phyloP scores from a whole-genome alignment of 495 filamentous ascomycete genomes.

The Aspergillus asperescens region DNA sequence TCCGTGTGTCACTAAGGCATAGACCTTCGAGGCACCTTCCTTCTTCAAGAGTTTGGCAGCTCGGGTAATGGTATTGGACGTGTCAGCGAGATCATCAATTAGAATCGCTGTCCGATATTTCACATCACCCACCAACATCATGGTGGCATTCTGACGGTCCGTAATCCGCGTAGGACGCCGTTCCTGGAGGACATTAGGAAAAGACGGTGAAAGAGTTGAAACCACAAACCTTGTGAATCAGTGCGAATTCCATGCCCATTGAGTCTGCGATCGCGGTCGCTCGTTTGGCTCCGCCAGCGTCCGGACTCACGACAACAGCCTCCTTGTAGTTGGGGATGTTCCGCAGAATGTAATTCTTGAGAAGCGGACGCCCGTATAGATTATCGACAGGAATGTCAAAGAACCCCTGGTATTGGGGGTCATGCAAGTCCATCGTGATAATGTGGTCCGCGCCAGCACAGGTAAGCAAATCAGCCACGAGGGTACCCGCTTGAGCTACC shows the following conservation, averaged over 20 bases:
- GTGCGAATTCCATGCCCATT: constrained; percentile 85
- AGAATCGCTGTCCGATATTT: constrained; percentile 75
- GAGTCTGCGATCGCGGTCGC: constrained; percentile 95
- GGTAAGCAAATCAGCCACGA: constrained; percentile 89
- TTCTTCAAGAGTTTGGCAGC: constrained; percentile 96
- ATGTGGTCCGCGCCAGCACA: constrained; percentile 95
- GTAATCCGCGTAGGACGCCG: constrained; percentile 90
- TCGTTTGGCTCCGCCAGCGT: constrained; percentile 93
- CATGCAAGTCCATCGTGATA: constrained; percentile 93
- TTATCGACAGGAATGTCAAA: constrained; percentile 99
- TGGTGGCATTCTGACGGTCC: constrained; percentile 91
- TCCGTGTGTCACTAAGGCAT: constrained; percentile 89
- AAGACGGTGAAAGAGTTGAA: constrained; percentile 15
- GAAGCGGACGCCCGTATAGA: constrained; percentile 78
- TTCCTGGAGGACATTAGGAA: constrained; percentile 55
- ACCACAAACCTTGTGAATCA: constrained; percentile 88
- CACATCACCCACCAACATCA: constrained; percentile 97
- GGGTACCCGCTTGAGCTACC: constrained; percentile 94
- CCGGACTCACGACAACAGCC: constrained; percentile 90
- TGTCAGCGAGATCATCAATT: constrained; percentile 92
- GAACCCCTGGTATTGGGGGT: constrained; percentile 97
- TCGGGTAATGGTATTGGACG: constrained; percentile 91
- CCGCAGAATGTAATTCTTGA: constrained; percentile 85
- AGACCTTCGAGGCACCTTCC: constrained; percentile 80
- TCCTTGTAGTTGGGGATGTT: constrained; percentile 82